These are phyloP conservation scores for Candida mattraensis DNA, from an alignment of 805 yeast species.

Conservation along the genomic window DNA sequence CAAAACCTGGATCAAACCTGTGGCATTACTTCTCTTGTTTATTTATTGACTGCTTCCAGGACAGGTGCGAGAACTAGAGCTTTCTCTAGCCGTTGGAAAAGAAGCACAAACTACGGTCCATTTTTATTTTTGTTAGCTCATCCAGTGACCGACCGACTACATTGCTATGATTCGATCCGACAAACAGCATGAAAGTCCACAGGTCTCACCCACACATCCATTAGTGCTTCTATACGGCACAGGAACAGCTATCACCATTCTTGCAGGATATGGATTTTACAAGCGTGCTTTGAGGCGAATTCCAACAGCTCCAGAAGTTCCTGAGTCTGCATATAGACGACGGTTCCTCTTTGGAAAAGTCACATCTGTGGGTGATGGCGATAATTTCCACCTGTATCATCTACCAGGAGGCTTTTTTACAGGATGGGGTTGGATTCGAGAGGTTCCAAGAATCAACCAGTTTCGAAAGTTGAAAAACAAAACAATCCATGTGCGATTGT, in stretches of 20 bases:
- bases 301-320: conserved; percentile 50
- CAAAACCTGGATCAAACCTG: too few species aligned
- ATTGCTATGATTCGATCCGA: too few species aligned
- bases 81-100: too few species aligned
- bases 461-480: conserved; percentile 50
- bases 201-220: conserved; percentile 29
- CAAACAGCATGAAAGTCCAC: too few species aligned
- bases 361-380: conserved; percentile 93
- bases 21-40: too few species aligned
- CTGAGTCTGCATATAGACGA: conserved; percentile 42
- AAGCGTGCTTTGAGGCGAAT: conserved; percentile 48
- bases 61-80: too few species aligned
- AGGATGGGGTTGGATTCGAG: conserved; percentile 94
- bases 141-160: too few species aligned
- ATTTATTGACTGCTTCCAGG: too few species aligned
- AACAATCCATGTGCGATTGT: conserved; percentile 78
- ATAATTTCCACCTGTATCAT: conserved; percentile 88
- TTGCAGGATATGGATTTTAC: conserved; percentile 47
- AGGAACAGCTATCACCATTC: conserved; percentile 32
- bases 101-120: too few species aligned
- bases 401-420: conserved; percentile 85
- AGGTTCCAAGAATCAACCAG: conserved; percentile 54
- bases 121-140: too few species aligned
- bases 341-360: conserved; percentile 67
- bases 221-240: conserved; percentile 30